A percentile compares a stretch with the other conserved stretches of the same genome.
phyloP scores from a whole-genome alignment of 371 early-diverging fungal species.

The Rhizopus sp. region DNA sequence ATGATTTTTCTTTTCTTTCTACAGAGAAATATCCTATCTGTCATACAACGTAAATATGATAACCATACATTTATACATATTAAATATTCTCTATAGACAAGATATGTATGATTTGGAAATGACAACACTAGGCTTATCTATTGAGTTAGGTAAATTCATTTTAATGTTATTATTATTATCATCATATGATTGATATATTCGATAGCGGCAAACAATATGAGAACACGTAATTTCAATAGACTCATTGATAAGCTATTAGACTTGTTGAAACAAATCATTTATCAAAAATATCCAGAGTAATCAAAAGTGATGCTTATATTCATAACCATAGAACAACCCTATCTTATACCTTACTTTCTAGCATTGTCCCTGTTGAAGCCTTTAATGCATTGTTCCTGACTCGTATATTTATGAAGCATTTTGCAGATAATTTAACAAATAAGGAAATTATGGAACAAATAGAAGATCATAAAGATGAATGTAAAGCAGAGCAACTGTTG shows the following conservation, averaged over 20 bases:
- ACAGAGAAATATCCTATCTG: constrained; percentile 52
- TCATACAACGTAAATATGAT: constrained; percentile 42
- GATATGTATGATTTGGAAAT: constrained; percentile 76
- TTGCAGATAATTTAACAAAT: constrained; percentile 62
- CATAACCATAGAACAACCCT: background rate
- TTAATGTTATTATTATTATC: constrained; percentile 1
- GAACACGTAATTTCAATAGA: constrained; percentile 70
- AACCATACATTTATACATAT: background rate
- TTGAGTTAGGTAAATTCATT: constrained; percentile 57
- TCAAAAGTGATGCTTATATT: background rate
- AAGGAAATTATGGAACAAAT: constrained; percentile 62
- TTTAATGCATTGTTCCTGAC: constrained; percentile 73
- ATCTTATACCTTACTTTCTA: constrained; percentile 6
- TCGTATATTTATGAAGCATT: constrained; percentile 68
- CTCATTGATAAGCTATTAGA: constrained; percentile 62
- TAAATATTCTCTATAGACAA: constrained; percentile 49
- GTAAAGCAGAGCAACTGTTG: constrained; percentile 59
- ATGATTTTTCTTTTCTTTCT: constrained; percentile 40
- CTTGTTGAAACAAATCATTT: constrained; percentile 51
- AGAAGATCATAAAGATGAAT: constrained; percentile 36
- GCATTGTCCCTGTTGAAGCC: constrained; percentile 49
- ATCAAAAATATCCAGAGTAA: constrained; percentile 53
- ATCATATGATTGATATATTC: background rate
- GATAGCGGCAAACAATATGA: constrained; percentile 64
- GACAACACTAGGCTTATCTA: constrained; percentile 64